Evolutionary conservation across 495 filamentous ascomycete species (phyloP).

Genomic region (Pyronema omphalodes): DNA sequence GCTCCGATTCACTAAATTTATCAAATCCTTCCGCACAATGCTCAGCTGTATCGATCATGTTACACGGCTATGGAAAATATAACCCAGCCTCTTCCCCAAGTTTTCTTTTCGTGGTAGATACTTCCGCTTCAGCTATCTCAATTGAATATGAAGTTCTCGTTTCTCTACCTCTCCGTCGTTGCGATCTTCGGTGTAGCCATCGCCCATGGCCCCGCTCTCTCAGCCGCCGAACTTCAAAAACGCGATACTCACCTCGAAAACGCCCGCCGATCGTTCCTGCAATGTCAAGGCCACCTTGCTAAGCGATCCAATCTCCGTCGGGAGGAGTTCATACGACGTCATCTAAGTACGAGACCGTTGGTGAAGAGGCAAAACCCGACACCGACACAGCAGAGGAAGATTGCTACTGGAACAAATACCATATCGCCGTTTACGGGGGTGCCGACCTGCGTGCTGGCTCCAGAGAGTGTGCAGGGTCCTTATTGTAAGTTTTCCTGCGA

Average conservation of each 20-base stretch:
- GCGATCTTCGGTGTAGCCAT: not conserved
- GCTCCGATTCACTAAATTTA: too few relatives aligned
- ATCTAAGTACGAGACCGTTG: not conserved
- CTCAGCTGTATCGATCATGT: too few relatives aligned
- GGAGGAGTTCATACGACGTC: not conserved
- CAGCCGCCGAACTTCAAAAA: not conserved
- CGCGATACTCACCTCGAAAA: not conserved
- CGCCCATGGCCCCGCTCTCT: not conserved
- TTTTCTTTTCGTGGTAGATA: too few relatives aligned
- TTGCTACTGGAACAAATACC: constrained; percentile 1
- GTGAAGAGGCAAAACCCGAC: not conserved
- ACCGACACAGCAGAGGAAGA: not conserved
- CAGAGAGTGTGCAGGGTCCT: constrained; percentile 28
- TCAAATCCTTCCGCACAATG: too few relatives aligned
- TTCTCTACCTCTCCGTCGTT: not conserved
- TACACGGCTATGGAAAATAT: too few relatives aligned
- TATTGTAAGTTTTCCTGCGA: constrained; percentile 26
- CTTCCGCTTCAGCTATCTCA: too few relatives aligned
- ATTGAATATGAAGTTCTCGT: too few relatives aligned
- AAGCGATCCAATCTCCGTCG: not conserved
- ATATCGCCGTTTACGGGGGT: constrained; percentile 7
- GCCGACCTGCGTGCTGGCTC: constrained; percentile 25
- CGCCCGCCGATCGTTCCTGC: not conserved
- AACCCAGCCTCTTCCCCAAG: too few relatives aligned
- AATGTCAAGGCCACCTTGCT: not conserved